Evolutionary conservation across 1,284 basidiomycete genomes (phyloP).

Genomic region (Erythrobasidium hasegawianum): DNA sequence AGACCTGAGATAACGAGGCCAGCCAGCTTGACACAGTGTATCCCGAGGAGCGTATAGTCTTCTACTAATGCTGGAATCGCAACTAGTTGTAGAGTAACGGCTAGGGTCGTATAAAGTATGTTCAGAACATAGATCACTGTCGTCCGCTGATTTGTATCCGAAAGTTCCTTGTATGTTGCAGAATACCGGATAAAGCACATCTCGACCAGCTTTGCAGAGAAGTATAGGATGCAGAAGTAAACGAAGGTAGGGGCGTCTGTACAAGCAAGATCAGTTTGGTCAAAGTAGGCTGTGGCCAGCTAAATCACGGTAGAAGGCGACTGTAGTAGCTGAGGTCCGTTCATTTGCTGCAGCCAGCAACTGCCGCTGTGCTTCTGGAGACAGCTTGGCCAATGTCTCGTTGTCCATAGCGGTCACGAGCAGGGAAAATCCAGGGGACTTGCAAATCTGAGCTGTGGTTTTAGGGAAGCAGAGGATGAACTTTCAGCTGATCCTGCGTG

Average conservation of each 20-base stretch:
- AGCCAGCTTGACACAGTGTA: not conserved
- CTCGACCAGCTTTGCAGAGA: not conserved
- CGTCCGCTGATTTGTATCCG: not conserved
- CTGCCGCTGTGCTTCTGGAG: not conserved
- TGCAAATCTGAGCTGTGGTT: too few species aligned
- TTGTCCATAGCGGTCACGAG: too few species aligned
- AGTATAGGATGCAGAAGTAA: conserved; percentile 4
- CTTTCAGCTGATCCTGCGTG: too few species aligned
- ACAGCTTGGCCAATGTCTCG: not conserved
- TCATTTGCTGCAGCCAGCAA: not conserved
- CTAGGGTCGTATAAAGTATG: not conserved
- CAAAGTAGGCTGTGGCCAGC: too few species aligned
- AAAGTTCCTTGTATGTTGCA: conserved; percentile 31
- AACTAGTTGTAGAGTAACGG: not conserved
- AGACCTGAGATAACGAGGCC: not conserved
- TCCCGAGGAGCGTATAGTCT: conserved; percentile 1
- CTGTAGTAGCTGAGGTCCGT: not conserved
- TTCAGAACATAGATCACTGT: conserved; percentile 5
- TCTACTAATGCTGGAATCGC: not conserved
- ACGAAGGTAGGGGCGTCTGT: conserved; percentile 1
- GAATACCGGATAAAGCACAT: not conserved
- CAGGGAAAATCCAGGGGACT: too few species aligned
- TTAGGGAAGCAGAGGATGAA: too few species aligned
- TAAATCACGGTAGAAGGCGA: conserved; percentile 10
- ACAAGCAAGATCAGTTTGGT: not conserved